Base-by-base conservation (phyloP, 140 eudicot genomes). In the Senecio squalidus region DNA sequence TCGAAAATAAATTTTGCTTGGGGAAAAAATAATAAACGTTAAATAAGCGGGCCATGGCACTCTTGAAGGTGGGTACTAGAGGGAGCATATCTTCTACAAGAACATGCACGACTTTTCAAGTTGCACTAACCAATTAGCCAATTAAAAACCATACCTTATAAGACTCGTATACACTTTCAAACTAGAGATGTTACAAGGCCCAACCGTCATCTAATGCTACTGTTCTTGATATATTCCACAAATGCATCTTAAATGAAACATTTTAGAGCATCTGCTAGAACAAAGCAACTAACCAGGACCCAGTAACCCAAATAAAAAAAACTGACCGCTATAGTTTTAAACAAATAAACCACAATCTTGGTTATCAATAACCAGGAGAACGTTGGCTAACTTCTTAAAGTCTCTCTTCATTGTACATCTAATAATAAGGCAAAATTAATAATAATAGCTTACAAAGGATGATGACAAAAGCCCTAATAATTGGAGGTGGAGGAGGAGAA, bases 41-140 rank as follows among this genome's bases (percentile, higher is more conserved):
- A 67, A 66, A 54, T 55, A 43, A 28, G 55, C 30, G 64, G 72
- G 72, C 71, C 71, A 51, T 51, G 40, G 36, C 52, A 36, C 51
- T 38, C 64, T 22, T 67, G 13, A 43, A 67, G 48, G 72, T 55
- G 46, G 55, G 72, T 67, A 55, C 72, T 67, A 55, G 55, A 56
- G 72, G 72, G 25, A 57, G 70, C 77, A 72, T 31, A 72, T 47
- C 30, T 64, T 72, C 77, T 48, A 72, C 68, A 49, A 47, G 62
- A 72, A 72, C 77, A 72, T 72, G 72, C 67, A 22, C 20, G 46
- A 45, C 53, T 71, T 64, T 38, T 16, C 13, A 33, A 7, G 39
- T 33, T 16, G 9, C 23, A 65, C 39, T 34, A 51, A 65, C 46
- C 23, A 36, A 65, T 33, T 27, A 26, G 6, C 16, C 52, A 13